Evolutionary conservation across 2,329 filamentous ascomycete genomes (phyloP), one percentile per base, ranked within the genome.

Genomic region (Blastomyces parvus): DNA sequence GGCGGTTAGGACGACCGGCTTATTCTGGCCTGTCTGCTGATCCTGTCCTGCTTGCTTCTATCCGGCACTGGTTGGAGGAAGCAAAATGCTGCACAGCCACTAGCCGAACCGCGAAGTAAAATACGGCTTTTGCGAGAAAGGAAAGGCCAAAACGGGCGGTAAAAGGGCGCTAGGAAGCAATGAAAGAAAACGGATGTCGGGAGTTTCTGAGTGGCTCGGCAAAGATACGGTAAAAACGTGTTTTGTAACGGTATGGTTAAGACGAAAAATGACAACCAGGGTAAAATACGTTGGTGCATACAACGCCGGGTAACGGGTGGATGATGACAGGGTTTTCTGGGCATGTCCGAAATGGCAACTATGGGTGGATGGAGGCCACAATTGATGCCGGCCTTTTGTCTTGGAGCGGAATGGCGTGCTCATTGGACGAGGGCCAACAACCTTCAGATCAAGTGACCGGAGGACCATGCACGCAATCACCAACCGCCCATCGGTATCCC

Each of bases 381-480:
- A 11, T 19, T 50, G 25, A 30, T 30, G 30, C 55, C 30, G 52
- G 53, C 25, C 36, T 46, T 36, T 46, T 38, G 42, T 22, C 42
- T 40, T 38, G 25, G 14, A 27, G 36, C n/a, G 27, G 46, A 53
- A n/a, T 22, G 48, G 42, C n/a, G 62, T 61, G 52, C 53, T 64
- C 62, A 67, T 66, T 70, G 68, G 66, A 48, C 36, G 25, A 59
- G 19, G 52, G 62, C 73, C 71, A 73, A 66, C 72, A 73, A 77
- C 71, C 67, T 67, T 65, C 66, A 74, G 73, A 81, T 86, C 84
- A 86, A 85, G 83, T 86, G 83, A 86, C 78, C 76, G 76, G 74
- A 79, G 80, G 72, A 70, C 72, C 74, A 85, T 85, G 83, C 83
- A 82, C 80, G 75, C 73, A 73, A 73, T 63, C 62, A 64, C 60